Evolutionary conservation across 2,329 filamentous ascomycete genomes (phyloP).

Genomic region (Raffaelea arxii): DNA sequence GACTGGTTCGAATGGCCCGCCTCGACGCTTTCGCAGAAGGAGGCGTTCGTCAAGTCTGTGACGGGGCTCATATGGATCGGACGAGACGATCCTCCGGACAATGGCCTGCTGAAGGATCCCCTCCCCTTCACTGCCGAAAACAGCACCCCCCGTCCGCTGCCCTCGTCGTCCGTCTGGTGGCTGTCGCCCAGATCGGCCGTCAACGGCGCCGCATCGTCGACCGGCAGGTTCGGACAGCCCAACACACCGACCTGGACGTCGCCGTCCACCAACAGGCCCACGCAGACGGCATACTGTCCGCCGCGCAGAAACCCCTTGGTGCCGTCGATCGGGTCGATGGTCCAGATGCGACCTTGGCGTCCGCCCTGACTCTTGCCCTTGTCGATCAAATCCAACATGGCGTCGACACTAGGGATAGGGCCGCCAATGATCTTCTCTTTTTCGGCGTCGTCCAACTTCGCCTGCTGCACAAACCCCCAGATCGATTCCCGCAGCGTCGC

Average conservation of each 20-base stretch:
- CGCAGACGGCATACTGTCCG: constrained; percentile 92
- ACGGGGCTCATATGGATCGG: constrained; percentile 63
- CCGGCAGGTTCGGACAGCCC: constrained; percentile 88
- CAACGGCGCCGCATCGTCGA: constrained; percentile 67
- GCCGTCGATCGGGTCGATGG: constrained; percentile 93
- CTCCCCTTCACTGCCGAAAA: constrained; percentile 75
- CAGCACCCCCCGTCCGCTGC: constrained; percentile 73
- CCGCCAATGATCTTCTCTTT: constrained; percentile 55
- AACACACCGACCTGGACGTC: constrained; percentile 90
- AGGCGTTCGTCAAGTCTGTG: constrained; percentile 58
- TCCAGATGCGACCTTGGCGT: constrained; percentile 74
- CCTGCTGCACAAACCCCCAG: constrained; percentile 69
- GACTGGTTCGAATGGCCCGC: constrained; percentile 83
- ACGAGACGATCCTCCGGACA: constrained; percentile 46
- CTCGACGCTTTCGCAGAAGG: constrained; percentile 96
- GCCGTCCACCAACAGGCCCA: constrained; percentile 85
- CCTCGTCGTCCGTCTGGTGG: constrained; percentile 64
- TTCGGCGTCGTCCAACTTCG: constrained; percentile 47
- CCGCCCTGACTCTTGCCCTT: constrained; percentile 62
- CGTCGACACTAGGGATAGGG: constrained; percentile 45
- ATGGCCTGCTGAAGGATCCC: constrained; percentile 70
- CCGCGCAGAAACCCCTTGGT: constrained; percentile 95
- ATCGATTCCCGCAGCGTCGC: constrained; percentile 61
- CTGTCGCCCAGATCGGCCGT: constrained; percentile 63
- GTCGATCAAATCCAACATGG: constrained; percentile 55